Percentiles rank a stretch among this genome's conserved stretches.
These are phyloP conservation scores for Fragilariopsis cylindrus DNA, from an alignment of 108 stramenopile species.

Conservation along the genomic window DNA sequence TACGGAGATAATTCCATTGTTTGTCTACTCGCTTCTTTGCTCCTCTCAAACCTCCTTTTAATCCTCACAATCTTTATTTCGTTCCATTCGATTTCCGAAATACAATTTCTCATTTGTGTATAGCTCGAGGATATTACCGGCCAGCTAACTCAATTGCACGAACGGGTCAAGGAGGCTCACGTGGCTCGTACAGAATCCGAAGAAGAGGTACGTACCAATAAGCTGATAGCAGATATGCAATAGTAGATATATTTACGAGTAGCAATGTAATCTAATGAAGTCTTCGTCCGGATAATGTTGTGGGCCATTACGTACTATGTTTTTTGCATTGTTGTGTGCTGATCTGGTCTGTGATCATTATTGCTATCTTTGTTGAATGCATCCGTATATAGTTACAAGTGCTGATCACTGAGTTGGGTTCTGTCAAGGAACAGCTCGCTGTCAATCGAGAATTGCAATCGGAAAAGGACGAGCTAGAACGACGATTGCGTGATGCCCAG, in stretches of 20 bases:
- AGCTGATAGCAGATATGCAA: too few relatives aligned
- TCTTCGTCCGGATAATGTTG: too few relatives aligned
- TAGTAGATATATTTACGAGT: not conserved
- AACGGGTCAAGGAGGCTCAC: not conserved
- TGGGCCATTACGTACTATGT: too few relatives aligned
- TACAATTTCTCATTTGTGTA: not conserved
- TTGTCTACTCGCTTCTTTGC: too few relatives aligned
- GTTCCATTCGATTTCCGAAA: too few relatives aligned
- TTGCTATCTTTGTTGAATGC: not conserved
- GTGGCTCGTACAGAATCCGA: not conserved
- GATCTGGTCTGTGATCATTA: not conserved
- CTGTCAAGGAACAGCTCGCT: slow-evolving; percentile 1
- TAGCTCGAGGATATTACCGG: not conserved
- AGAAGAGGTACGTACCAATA: not conserved
- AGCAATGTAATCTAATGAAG: not conserved
- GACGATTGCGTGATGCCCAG: not conserved
- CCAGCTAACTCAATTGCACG: not conserved
- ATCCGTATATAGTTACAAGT: not conserved
- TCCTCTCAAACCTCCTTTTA: too few relatives aligned
- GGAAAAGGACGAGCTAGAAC: not conserved
- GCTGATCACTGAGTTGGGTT: not conserved
- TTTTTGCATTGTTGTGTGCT: too few relatives aligned
- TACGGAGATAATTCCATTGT: too few relatives aligned
- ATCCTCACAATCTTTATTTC: too few relatives aligned
- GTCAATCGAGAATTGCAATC: not conserved